Evolutionary conservation across 2,329 filamentous ascomycete species (phyloP).

Genomic region (Aspergillus japonicus): DNA sequence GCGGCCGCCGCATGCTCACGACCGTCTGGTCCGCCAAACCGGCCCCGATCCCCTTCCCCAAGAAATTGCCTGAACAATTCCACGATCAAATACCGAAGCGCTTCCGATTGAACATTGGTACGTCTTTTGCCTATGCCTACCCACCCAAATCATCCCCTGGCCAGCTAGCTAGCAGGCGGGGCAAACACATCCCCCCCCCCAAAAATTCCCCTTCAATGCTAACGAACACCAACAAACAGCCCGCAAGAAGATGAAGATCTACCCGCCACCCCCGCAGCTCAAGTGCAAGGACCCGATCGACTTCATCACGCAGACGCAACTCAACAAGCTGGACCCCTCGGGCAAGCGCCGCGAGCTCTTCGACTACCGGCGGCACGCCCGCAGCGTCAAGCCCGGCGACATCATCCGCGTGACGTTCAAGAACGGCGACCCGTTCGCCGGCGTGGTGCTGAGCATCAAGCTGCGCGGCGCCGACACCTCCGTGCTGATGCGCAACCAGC

Average conservation of each 20-base stretch:
- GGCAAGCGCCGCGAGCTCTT: constrained; percentile 82
- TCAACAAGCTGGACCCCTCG: constrained; percentile 75
- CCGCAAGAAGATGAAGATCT: constrained; percentile 53
- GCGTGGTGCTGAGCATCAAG: constrained; percentile 83
- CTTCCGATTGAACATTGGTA: constrained; percentile 41
- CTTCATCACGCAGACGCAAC: constrained; percentile 65
- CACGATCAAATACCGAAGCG: constrained; percentile 43
- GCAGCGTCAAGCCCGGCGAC: constrained; percentile 81
- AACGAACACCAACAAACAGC: constrained; percentile 24
- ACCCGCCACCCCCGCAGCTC: constrained; percentile 48
- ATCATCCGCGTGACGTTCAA: constrained; percentile 86
- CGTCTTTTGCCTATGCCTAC: constrained; percentile 8
- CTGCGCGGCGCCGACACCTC: constrained; percentile 85
- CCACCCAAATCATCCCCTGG: neutral
- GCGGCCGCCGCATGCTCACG: constrained; percentile 49
- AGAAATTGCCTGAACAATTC: constrained; percentile 43
- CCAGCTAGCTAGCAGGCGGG: too few relatives aligned
- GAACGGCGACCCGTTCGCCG: constrained; percentile 84
- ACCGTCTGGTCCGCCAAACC: constrained; percentile 48
- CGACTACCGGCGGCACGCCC: constrained; percentile 66
- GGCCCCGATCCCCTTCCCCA: constrained; percentile 41
- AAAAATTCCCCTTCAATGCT: neutral
- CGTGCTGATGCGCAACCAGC: constrained; percentile 78
- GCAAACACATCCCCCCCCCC: neutral
- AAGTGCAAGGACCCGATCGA: constrained; percentile 62